phyloP scores from a whole-genome alignment of 805 yeast genomes.

The Pichia heedii region DNA sequence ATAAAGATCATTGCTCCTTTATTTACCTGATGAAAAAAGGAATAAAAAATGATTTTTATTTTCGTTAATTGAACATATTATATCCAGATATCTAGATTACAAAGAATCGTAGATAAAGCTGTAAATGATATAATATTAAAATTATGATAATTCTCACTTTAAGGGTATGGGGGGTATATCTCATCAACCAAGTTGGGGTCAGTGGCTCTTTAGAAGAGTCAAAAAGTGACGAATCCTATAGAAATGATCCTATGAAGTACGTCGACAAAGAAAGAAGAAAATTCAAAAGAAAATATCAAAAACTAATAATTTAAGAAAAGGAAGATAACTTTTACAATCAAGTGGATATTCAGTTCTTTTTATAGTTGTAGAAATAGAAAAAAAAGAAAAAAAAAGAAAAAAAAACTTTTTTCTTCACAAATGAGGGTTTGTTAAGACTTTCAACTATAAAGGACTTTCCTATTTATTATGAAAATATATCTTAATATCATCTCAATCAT shows the following conservation, averaged over 20 bases:
- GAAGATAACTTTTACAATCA: background rate
- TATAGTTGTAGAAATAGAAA: background rate
- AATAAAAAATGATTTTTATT: conserved; percentile 11
- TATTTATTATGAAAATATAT: too few species aligned
- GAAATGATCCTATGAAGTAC: conserved; percentile 99
- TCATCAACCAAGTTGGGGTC: conserved; percentile 99
- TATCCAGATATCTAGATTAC: conserved; percentile 77
- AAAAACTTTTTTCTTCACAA: too few species aligned
- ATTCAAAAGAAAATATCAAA: too few species aligned
- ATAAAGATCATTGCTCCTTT: conserved; percentile 99
- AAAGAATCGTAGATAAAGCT: conserved; percentile 78
- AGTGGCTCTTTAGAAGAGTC: conserved; percentile 99
- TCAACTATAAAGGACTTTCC: too few species aligned
- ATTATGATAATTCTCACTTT: conserved; percentile 35
- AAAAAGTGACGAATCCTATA: conserved; percentile 99
- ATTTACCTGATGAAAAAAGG: conserved; percentile 15
- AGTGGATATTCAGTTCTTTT: background rate
- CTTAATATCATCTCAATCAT: too few species aligned
- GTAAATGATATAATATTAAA: conserved; percentile 1
- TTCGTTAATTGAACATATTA: conserved; percentile 9
- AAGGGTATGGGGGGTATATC: conserved; percentile 83
- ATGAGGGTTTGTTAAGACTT: too few species aligned
- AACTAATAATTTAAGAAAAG: conserved; percentile 12
- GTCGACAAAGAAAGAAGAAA: conserved; percentile 72
- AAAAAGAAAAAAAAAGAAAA: too few species aligned